A percentile compares a stretch with the other conserved stretches of the same genome.
Conservation (phyloP, 2,329 filamentous ascomycete genomes). For the Blastomyces percursus region DNA sequence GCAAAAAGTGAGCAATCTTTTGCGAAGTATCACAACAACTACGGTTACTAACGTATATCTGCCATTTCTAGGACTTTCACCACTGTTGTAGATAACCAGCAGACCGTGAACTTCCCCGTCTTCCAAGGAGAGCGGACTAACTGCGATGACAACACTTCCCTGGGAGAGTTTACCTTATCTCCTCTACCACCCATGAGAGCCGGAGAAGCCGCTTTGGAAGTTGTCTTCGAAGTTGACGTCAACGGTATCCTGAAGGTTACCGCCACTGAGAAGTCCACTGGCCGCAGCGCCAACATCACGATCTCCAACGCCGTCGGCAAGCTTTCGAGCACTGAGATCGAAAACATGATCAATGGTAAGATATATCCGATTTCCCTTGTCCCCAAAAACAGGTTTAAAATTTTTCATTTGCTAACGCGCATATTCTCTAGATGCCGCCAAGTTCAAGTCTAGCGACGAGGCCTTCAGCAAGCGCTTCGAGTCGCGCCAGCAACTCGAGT, state of each 20-base stretch:
- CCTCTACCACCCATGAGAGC: slow-evolving; percentile 80
- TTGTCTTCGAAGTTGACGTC: slow-evolving; percentile 98
- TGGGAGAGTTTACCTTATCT: slow-evolving; percentile 93
- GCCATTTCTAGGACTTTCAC: slow-evolving; percentile 56
- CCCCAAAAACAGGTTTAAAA: background rate
- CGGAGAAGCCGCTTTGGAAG: slow-evolving; percentile 91
- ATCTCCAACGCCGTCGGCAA: slow-evolving; percentile 99
- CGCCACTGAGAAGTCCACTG: slow-evolving; percentile 96
- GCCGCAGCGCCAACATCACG: slow-evolving; percentile 97
- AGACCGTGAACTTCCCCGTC: slow-evolving; percentile 81
- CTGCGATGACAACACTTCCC: slow-evolving; percentile 95
- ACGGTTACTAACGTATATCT: background rate
- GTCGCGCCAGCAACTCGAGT: slow-evolving; percentile 97
- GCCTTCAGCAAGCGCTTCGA: slow-evolving; percentile 99
- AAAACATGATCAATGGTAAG: slow-evolving; percentile 86
- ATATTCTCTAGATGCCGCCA: slow-evolving; percentile 60
- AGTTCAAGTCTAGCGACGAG: slow-evolving; percentile 97
- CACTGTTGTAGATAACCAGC: slow-evolving; percentile 56
- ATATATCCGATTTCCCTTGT: slow-evolving; percentile 7
- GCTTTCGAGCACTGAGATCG: slow-evolving; percentile 86
- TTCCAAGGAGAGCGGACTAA: slow-evolving; percentile 96
- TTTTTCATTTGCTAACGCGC: slow-evolving; percentile 16
- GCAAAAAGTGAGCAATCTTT: slow-evolving; percentile 51
- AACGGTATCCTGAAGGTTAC: slow-evolving; percentile 99
- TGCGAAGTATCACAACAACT: background rate